These are phyloP conservation scores for Leishmania amazonensis DNA, from an alignment of 208 protist genomes.

Conservation along the genomic window DNA sequence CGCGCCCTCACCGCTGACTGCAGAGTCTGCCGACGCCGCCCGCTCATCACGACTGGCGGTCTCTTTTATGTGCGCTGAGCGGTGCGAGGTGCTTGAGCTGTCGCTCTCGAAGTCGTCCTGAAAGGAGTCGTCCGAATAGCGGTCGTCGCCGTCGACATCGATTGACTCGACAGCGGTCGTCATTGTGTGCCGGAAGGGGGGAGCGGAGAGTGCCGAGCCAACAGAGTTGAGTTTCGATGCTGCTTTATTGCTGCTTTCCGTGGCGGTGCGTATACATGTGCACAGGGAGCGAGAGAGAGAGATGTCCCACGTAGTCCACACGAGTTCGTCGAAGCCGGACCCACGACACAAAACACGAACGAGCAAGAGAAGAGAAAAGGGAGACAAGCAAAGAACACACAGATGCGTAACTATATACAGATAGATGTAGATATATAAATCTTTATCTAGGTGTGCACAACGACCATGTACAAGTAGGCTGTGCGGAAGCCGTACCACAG, in stretches of 20 bases:
- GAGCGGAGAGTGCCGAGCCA: background rate
- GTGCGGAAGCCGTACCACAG: background rate
- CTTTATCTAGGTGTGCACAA: background rate
- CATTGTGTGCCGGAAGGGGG: constrained; percentile 2
- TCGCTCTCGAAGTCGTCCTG: constrained; percentile 51
- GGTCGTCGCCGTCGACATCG: constrained; percentile 13
- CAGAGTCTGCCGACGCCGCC: background rate
- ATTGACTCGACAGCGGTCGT: constrained; percentile 6
- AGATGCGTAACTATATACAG: background rate
- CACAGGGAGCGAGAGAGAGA: no score
- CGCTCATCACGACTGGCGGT: background rate
- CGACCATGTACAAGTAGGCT: background rate
- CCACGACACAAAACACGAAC: background rate
- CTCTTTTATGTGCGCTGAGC: background rate
- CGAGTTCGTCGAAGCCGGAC: background rate
- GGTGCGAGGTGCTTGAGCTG: background rate
- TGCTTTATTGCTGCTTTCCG: background rate
- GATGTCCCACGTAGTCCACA: no score
- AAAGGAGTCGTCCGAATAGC: constrained; percentile 42
- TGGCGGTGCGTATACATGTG: background rate
- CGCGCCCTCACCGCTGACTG: background rate
- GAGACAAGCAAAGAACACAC: background rate
- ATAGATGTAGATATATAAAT: background rate
- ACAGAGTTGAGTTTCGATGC: background rate
- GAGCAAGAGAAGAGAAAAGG: background rate